Base-by-base conservation (phyloP, 306 rosid genomes). In the Vicia sativa region DNA sequence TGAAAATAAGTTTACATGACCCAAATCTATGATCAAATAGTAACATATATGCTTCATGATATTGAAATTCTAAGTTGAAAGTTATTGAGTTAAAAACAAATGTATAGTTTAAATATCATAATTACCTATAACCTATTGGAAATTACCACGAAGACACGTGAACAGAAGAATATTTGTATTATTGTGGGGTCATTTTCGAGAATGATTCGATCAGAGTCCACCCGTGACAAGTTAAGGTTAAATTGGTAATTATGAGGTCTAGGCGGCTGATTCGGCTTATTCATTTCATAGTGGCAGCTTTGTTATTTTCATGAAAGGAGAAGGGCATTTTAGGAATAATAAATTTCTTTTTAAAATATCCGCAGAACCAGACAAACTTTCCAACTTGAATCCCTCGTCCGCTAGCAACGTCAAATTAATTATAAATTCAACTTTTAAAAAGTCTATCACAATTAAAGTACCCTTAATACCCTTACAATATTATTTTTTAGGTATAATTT, bases 181-280 rank as follows among this genome's bases (percentile, higher is more conserved):
- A 63, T 72, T 77, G 81, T 74, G 78, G 88, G 78, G 82, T 80
- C 83, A 58, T 69, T 85, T 73, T 83, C 84, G 82, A 77, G 80
- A 68, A 79, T 50, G 82, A 83, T 60, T 56, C 56, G 70, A 37
- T 59, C 79, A 66, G 70, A 78, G 62, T 78, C 70, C 68, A 72
- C 82, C 87, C 89, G 83, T 82, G 87, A 80, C 9, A 2, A 11
- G 8, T 21, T 9, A 35, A 78, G 86, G 89, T 15, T 62, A 66
- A 9, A 68, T 23, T 55, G 2, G 95, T 79, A 67, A 79, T 16
- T 63, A 3, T 7, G 0, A 0, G 5, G 28, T 42, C 25, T 49
- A 52, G 80, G 81, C 73, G 80, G 82, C 85, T 62, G 49, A 50
- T 11, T 52, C 23, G 14, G 9, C 16, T 10, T 65, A 0, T 67